Conservation (phyloP, 2,329 filamentous ascomycete species). For the Ophioceras dolichostomum region DNA sequence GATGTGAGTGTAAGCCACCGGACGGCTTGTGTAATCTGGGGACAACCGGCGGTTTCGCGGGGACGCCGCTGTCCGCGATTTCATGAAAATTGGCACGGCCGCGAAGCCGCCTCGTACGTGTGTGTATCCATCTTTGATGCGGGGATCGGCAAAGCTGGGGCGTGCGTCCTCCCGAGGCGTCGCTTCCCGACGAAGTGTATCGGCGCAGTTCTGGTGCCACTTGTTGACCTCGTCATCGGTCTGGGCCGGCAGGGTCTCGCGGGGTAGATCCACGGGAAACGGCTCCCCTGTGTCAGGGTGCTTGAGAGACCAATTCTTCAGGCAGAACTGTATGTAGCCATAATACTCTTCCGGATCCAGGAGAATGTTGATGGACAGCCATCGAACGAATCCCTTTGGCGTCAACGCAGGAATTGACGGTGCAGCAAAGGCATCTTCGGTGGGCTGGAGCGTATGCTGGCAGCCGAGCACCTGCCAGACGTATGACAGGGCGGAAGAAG, state of each 20-base stretch:
- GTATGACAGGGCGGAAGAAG: constrained; percentile 66
- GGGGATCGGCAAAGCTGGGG: constrained; percentile 7
- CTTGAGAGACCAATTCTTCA: constrained; percentile 62
- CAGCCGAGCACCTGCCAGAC: constrained; percentile 90
- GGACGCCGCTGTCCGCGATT: neutral
- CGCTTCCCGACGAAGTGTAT: constrained; percentile 53
- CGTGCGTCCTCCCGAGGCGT: constrained; percentile 14
- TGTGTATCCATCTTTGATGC: constrained; percentile 16
- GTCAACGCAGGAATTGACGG: constrained; percentile 78
- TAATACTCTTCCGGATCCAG: constrained; percentile 83
- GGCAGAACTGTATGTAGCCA: constrained; percentile 68
- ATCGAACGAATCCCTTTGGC: constrained; percentile 73
- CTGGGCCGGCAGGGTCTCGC: constrained; percentile 53
- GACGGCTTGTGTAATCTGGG: constrained; percentile 9
- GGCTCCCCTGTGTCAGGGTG: constrained; percentile 61
- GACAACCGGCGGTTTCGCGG: neutral
- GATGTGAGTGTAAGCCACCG: constrained; percentile 26
- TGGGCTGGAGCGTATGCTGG: constrained; percentile 73
- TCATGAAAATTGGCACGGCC: neutral
- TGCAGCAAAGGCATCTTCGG: constrained; percentile 56
- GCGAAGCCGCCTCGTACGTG: constrained; percentile 14
- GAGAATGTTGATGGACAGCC: constrained; percentile 85
- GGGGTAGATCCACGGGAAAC: constrained; percentile 49
- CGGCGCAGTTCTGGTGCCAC: constrained; percentile 74
- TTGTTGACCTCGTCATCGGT: constrained; percentile 70